phyloP scores from a whole-genome alignment of 805 yeast species.

The Cyberlindnera xishuangbannaensis region DNA sequence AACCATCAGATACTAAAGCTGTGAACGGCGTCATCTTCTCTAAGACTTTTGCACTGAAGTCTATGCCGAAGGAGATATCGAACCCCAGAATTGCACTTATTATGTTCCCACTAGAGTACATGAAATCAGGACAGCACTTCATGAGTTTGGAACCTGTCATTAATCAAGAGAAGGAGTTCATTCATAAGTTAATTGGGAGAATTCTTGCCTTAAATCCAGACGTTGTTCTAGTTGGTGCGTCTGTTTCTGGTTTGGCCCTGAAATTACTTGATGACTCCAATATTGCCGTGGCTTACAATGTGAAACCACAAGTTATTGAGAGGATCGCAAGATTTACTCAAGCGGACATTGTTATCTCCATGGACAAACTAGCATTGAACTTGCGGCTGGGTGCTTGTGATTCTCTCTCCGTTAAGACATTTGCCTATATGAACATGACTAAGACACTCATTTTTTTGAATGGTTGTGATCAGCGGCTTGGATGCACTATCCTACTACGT shows the following conservation, averaged over 20 bases:
- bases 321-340: conserved; percentile 72
- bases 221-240: conserved; percentile 69
- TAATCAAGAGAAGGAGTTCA: conserved; percentile 82
- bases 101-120: conserved; percentile 85
- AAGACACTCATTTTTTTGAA: conserved; percentile 75
- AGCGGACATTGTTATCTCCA: conserved; percentile 80
- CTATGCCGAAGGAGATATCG: conserved; percentile 60
- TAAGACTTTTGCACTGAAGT: conserved; percentile 69
- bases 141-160: conserved; percentile 78
- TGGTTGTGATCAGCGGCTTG: conserved; percentile 68
- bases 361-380: conserved; percentile 72
- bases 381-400: conserved; percentile 74
- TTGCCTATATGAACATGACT: conserved; percentile 44
- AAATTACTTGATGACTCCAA: conserved; percentile 65
- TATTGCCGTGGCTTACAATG: conserved; percentile 73
- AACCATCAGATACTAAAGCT: conserved; percentile 49
- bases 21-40: conserved; percentile 83
- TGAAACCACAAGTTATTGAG: conserved; percentile 77
- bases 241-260: conserved; percentile 79
- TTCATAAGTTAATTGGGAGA: conserved; percentile 74
- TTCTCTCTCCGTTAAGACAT: conserved; percentile 65
- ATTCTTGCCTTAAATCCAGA: conserved; percentile 73
- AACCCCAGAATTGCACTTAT: conserved; percentile 76
- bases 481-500: conserved; percentile 82
- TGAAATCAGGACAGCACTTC: conserved; percentile 69